Base-by-base conservation (phyloP, 305 asterid genomes). In the Fraxinus sp. region DNA sequence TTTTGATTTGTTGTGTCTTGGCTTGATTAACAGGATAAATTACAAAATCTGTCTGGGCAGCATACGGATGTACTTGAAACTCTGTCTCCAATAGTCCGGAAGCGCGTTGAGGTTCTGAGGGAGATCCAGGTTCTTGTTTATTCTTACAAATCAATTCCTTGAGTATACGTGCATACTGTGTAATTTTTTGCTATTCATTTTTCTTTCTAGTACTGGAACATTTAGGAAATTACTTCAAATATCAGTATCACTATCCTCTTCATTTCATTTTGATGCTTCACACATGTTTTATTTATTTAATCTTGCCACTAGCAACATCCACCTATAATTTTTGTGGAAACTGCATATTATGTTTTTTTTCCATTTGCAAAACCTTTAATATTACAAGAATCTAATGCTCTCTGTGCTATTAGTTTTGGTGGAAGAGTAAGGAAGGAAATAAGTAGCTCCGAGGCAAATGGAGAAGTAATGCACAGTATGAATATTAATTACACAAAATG, bases 1-100 rank as follows among this genome's bases (percentile, higher is more conserved):
- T 52, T 59, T 35, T 74, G 10, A 33, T 20, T 81, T 57, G 8
- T 39, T 73, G 2, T 55, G 52, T 22, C 72, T 36, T 43, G 62
- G 6, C 71, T 64, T 22, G 76, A 70, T 84, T 41, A 80, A 88
- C 85, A 94, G 98, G 78, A 88, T 88, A 94, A 93, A 89, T 93
- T 94, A 86, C 95, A 93, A 82, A 87, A 89, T 86, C 82, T 87
- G 87, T 87, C 92, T 59, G 91, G 85, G 79, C 86, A 86, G 71
- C 86, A 86, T 76, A 85, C 83, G 30, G 90, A 90, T 71, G 82
- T 91, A 30, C 80, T 90, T 86, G 90, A 81, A 79, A 83, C 85
- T 28, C 85, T 91, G 84, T 81, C 91, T 16, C 95, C 95, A 35
- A 83, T 72, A 79, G 93, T 90, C 78, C 84, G 91, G 85, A 83